A percentile compares a stretch with the other conserved stretches of the same genome.
Conservation (phyloP, 1,139 yeast genomes). For the Hansenula lynferdii region DNA sequence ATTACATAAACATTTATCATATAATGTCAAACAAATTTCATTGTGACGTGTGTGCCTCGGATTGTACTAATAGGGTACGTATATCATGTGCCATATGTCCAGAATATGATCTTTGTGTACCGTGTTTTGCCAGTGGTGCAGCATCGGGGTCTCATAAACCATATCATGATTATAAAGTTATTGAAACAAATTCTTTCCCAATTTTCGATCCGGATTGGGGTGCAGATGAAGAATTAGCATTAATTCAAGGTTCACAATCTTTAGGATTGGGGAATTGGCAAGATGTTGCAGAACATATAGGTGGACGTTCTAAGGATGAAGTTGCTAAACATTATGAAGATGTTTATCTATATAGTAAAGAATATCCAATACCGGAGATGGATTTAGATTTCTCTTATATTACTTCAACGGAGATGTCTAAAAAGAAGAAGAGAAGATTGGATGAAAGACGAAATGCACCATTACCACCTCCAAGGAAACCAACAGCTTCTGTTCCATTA, state of each 20-base stretch:
- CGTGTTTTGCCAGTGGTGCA: slow-evolving; percentile 86
- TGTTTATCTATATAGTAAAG: slow-evolving; percentile 60
- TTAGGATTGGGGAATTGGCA: slow-evolving; percentile 97
- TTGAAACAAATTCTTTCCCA: slow-evolving; percentile 94
- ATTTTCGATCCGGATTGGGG: slow-evolving; percentile 93
- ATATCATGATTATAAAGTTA: slow-evolving; percentile 86
- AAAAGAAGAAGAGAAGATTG: slow-evolving; percentile 62
- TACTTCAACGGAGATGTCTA: slow-evolving; percentile 65
- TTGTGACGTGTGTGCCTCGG: slow-evolving; percentile 94
- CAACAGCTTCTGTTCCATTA: slow-evolving; percentile 88
- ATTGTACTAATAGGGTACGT: slow-evolving; percentile 88
- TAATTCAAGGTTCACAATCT: slow-evolving; percentile 89
- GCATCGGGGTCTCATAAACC: slow-evolving; percentile 86
- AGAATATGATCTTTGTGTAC: slow-evolving; percentile 94
- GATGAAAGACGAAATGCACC: slow-evolving; percentile 68
- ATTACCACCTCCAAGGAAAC: slow-evolving; percentile 77
- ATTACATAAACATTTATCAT: slow-evolving; percentile 8
- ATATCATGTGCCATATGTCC: slow-evolving; percentile 88
- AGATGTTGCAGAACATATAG: slow-evolving; percentile 92
- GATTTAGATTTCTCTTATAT: slow-evolving; percentile 57
- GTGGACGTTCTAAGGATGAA: slow-evolving; percentile 88
- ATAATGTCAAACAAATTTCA: slow-evolving; percentile 54
- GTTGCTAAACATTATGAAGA: slow-evolving; percentile 77
- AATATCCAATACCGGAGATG: slow-evolving; percentile 83
- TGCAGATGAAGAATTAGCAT: slow-evolving; percentile 89